Conservation (phyloP, 768 basidiomycete genomes). For the Leccinum aurantiacum region DNA sequence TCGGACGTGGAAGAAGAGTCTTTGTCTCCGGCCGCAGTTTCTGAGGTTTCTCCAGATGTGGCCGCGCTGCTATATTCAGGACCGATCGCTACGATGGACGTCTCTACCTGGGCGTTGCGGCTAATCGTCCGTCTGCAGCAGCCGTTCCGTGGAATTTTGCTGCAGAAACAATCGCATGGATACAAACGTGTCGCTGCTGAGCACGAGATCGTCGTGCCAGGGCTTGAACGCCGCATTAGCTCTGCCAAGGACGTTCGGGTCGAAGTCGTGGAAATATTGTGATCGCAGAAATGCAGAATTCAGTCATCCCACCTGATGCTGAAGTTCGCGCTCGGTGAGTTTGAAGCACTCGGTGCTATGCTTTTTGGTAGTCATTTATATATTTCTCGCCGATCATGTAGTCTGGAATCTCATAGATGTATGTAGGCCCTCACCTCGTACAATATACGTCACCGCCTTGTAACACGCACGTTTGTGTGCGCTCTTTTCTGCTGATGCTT, state of each 20-base stretch:
- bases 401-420: neutral
- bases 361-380: neutral
- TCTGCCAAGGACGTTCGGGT: neutral
- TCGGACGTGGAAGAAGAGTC: neutral
- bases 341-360: neutral
- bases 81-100: neutral
- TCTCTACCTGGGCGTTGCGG: conserved; percentile 3
- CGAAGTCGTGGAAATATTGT: neutral
- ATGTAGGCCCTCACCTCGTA: neutral
- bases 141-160: conserved; percentile 9
- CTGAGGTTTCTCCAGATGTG: neutral
- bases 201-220: neutral
- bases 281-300: neutral
- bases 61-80: neutral
- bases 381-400: neutral
- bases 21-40: neutral
- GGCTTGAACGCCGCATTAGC: neutral
- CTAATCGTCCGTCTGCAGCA: conserved; percentile 8
- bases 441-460: no score
- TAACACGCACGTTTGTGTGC: no score
- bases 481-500: no score
- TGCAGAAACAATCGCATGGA: neutral
- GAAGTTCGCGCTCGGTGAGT: no score
- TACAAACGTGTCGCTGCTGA: neutral
- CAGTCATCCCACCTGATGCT: no score